phyloP scores from a whole-genome alignment of 192 early-diverging fungal genomes.

The Backusella sp. region DNA sequence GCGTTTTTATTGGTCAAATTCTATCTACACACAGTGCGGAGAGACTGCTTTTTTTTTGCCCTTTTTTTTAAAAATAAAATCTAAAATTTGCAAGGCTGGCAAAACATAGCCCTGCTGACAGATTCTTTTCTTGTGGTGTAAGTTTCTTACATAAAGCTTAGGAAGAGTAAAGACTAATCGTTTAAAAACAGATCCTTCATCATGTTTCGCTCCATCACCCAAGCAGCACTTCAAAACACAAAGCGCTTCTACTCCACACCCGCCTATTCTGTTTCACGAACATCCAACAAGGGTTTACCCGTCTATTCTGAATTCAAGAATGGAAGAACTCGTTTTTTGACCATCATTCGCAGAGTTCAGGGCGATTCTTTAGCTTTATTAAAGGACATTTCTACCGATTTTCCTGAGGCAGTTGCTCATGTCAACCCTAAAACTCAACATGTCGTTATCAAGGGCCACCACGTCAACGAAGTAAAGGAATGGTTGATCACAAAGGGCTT shows the following conservation, averaged over 20 bases:
- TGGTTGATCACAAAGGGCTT: conserved; percentile 60
- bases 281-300: conserved; percentile 58
- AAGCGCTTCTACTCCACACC: conserved; percentile 30
- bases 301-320: conserved; percentile 73
- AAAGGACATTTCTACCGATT: conserved; percentile 27
- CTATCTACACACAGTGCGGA: background rate
- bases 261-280: conserved; percentile 64
- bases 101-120: conserved; percentile 4
- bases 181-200: background rate
- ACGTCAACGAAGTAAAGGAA: conserved; percentile 43
- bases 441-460: conserved; percentile 56
- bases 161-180: background rate
- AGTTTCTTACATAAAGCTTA: background rate
- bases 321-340: conserved; percentile 59
- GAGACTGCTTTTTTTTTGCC: background rate
- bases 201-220: conserved; percentile 26
- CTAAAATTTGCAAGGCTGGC: background rate
- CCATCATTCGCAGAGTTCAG: conserved; percentile 68
- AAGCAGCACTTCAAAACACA: background rate
- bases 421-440: conserved; percentile 48
- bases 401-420: conserved; percentile 24
- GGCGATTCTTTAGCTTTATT: conserved; percentile 57
- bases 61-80: background rate
- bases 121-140: background rate
- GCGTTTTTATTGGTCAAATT: background rate